Evolutionary conservation across 2,329 filamentous ascomycete species (phyloP), one percentile per base, ranked within the genome.

Genomic region (Alternaria angustiovoidea): DNA sequence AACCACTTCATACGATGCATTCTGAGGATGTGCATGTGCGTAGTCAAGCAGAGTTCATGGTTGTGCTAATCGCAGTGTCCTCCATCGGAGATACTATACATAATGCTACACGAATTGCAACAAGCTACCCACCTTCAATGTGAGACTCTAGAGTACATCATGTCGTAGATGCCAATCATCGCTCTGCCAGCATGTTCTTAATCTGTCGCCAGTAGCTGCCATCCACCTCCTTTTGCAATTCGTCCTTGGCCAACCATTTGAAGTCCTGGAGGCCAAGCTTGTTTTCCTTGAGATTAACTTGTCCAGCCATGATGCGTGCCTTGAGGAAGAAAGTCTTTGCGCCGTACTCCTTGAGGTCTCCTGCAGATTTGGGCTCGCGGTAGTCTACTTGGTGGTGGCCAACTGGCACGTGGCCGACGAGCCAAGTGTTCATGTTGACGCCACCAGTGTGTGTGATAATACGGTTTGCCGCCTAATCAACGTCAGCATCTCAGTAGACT

Each of bases 401-500:
- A 59, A 97, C 87, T 11, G 95, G 95, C 59, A 91, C 91, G 71
- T 93, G 93, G 62, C 93, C 94, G 52, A 99, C 91, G 69, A 98
- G 88, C 94, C 95, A 99, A 56, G 93, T 97, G 83, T 98, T 98
- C 94, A 99, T 98, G 85, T 99, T 96, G 62, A 91, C 82, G 59
- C 95, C 95, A 9, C 90, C 93, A 4, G 92, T 84, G 71, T 92
- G 85, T 53, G 89, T 84, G 24, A 98, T 84, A 55, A 93, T 88
- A 61, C 93, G 87, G 75, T 93, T 87, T 38, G 94, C 93, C 44
- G 92, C 89, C 95, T 99, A 70, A 8, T 34, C 41, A n/a, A 57
- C 38, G 57, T 74, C 59, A 74, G 67, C 43, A 18, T 43, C 54
- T 42, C 7, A 26, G 14, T 32, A 8, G 18, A 24, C 34, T 20